Conservation (phyloP, 306 rosid species). For the Ziziphus jujuba region DNA sequence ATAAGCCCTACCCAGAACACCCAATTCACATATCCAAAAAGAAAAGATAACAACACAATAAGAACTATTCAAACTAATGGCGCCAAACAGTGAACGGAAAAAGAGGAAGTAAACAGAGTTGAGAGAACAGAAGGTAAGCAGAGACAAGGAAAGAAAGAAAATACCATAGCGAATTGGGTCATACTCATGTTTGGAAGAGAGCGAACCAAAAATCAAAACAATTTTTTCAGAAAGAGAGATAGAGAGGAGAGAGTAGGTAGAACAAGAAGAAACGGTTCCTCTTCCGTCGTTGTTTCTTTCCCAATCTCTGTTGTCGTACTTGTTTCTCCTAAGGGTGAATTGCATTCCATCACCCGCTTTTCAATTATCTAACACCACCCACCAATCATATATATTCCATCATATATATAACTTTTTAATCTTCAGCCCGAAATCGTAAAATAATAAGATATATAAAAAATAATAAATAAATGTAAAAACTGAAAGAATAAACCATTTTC, state of each 20-base stretch:
- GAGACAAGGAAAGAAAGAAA: slow-evolving; percentile 6
- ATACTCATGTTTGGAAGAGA: slow-evolving; percentile 42
- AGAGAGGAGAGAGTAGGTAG: background rate
- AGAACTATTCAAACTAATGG: slow-evolving; percentile 3
- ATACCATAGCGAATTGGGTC: slow-evolving; percentile 93
- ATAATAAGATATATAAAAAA: too few species aligned
- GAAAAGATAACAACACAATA: background rate
- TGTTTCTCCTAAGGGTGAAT: background rate
- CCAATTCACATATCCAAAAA: background rate
- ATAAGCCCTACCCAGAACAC: slow-evolving; percentile 18
- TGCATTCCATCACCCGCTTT: background rate
- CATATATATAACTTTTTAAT: too few species aligned
- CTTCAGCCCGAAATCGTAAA: too few species aligned
- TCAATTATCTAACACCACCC: background rate
- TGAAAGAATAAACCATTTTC: too few species aligned
- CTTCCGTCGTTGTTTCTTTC: background rate
- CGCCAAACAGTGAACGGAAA: background rate
- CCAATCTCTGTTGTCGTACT: background rate
- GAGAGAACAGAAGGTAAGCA: background rate
- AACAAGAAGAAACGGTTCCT: background rate
- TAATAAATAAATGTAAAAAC: too few species aligned
- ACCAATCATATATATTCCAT: background rate
- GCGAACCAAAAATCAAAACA: background rate
- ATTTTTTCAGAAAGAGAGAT: background rate
- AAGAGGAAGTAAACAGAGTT: too few species aligned